Base-by-base conservation (phyloP, 2,329 filamentous ascomycete genomes). In the Exophiala oligosperma region DNA sequence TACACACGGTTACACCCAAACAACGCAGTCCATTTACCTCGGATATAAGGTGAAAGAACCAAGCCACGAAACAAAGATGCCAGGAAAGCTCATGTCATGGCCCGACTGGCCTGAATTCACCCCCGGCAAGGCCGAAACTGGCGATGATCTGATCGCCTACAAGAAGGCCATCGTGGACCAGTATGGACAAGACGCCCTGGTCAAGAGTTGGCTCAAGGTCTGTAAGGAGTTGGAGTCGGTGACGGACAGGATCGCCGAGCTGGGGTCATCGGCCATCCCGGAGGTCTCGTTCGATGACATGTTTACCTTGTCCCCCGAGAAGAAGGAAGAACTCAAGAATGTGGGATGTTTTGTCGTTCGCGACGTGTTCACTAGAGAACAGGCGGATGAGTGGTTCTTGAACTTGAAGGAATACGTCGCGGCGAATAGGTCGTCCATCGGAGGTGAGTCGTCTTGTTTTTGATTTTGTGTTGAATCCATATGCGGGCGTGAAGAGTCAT, bases 201-300 rank as follows among this genome's bases (percentile, higher is more conserved):
- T 60, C 4, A 54, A 68, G 58, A 73, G 73, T 62, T 78, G 76
- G 76, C 40, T 76, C 14, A 68, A 70, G 29, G 71, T 74, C 2
- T 78, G 76, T 63, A 63, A 71, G 11, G 52, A 71, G 2, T 68
- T 78, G 0, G 65, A 73, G 52, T 50, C 49, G 0, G 57, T 77
- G 23, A 76, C 75, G 0, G 69, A 72, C 7, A 68, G 72, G n/a
- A 71, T 78, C 21, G 65, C 68, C 6, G 62, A 64, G 28, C 70
- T 71, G 32, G 71, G 72, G 12, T 71, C 64, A 9, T 59, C 54
- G 26, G 66, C 69, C 2, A 74, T 78, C 32, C 73, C 74, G 2
- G 66, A 68, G 28, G 63, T 75, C 12, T 57, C 68, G 11, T 69
- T 68, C 9, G 59, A 67, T 0, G 63, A 72, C 5, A 48, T 76